These are phyloP conservation scores for Scorias spongiosa DNA, from an alignment of 2,329 filamentous ascomycete species.

Conservation along the genomic window DNA sequence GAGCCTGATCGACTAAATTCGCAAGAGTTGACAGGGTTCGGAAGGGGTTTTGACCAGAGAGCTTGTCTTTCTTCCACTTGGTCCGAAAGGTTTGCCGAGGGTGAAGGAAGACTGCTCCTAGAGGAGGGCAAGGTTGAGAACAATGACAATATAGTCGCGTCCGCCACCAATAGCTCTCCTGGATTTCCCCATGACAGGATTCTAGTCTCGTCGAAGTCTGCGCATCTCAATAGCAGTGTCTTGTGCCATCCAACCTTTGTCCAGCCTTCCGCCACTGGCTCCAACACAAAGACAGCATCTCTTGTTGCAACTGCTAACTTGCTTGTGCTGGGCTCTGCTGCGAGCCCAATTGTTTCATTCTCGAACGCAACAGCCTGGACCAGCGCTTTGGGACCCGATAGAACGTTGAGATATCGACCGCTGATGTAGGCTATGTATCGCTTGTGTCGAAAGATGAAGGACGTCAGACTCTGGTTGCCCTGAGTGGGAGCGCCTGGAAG, in stretches of 20 bases:
- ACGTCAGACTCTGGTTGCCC: conserved; percentile 62
- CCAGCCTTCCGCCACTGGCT: conserved; percentile 56
- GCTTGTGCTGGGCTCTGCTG: conserved; percentile 66
- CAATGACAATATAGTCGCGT: conserved; percentile 49
- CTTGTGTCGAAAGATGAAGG: conserved; percentile 55
- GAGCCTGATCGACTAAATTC: conserved; percentile 74
- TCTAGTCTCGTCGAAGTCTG: conserved; percentile 32
- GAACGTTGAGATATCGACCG: conserved; percentile 72
- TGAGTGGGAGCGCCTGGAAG: conserved; percentile 65
- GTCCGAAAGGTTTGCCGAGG: conserved; percentile 13
- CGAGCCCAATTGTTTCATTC: conserved; percentile 55
- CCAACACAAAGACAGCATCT: conserved; percentile 57
- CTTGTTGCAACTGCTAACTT: conserved; percentile 68
- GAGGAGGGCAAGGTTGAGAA: conserved; percentile 39
- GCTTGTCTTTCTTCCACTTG: conserved; percentile 29
- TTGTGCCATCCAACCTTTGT: conserved; percentile 58
- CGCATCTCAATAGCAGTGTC: conserved; percentile 42
- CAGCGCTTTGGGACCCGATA: conserved; percentile 57
- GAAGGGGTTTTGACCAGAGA: conserved; percentile 61
- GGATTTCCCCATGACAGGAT: conserved; percentile 75
- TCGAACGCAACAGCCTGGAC: conserved; percentile 59
- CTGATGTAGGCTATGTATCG: conserved; percentile 77
- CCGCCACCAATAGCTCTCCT: conserved; percentile 71
- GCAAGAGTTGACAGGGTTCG: conserved; percentile 59
- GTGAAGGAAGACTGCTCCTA: conserved; percentile 10